phyloP scores from a whole-genome alignment of 805 yeast genomes.

The Sungouiozyma ichnusensis region DNA sequence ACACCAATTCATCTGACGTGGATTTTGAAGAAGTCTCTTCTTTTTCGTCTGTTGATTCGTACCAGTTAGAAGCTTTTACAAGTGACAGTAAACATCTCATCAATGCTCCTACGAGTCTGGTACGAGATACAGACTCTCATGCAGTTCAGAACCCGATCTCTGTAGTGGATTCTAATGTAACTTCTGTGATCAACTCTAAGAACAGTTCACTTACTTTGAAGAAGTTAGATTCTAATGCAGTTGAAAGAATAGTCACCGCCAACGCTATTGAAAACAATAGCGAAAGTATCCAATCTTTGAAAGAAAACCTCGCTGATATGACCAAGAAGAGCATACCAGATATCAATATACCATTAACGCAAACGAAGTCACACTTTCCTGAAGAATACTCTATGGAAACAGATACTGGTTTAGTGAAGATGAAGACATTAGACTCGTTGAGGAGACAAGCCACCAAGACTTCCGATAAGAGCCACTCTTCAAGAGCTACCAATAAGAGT shows the following conservation, averaged over 20 bases:
- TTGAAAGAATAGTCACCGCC: conserved; percentile 16
- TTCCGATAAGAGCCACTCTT: conserved; percentile 4
- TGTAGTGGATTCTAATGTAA: background rate
- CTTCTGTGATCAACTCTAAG: background rate
- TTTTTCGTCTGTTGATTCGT: conserved; percentile 20
- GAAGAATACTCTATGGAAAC: conserved; percentile 62
- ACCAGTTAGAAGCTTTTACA: conserved; percentile 19
- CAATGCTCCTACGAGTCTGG: background rate
- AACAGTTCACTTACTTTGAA: conserved; percentile 3
- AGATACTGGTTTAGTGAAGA: conserved; percentile 53
- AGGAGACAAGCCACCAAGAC: conserved; percentile 33
- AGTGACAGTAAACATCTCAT: conserved; percentile 4
- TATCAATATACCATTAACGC: conserved; percentile 14
- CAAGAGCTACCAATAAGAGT: conserved; percentile 1
- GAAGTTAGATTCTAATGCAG: conserved; percentile 2
- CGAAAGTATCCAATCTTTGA: conserved; percentile 19
- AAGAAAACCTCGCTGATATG: conserved; percentile 9
- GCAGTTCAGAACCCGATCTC: background rate
- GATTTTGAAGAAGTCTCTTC: conserved; percentile 23
- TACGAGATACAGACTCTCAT: background rate
- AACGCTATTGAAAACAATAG: conserved; percentile 16
- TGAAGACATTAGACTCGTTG: conserved; percentile 40
- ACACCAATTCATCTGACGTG: conserved; percentile 7
- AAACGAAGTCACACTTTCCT: conserved; percentile 36
- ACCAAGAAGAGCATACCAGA: conserved; percentile 12